These are phyloP conservation scores for Dioszegia hungarica DNA, from an alignment of 768 basidiomycete species.

Conservation along the genomic window DNA sequence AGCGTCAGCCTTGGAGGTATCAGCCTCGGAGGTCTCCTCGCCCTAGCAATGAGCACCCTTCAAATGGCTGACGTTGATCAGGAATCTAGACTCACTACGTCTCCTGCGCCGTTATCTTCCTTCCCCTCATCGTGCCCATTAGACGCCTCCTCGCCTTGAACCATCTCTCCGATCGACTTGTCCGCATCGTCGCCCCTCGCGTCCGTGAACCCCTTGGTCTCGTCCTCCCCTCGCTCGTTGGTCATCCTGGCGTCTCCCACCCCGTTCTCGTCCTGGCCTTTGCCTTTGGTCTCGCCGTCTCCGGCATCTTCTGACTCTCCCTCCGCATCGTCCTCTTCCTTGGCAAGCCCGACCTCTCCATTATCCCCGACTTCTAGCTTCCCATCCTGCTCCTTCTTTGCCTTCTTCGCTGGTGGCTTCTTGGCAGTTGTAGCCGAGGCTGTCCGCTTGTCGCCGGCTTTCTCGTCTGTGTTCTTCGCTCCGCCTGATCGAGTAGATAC, in stretches of 20 bases:
- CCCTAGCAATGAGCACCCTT: not conserved
- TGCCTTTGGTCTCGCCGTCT: constrained; percentile 1
- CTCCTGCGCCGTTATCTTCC: constrained; percentile 4
- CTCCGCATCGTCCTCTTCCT: constrained; percentile 1
- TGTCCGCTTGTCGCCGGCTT: constrained; percentile 9
- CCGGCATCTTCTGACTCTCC: constrained; percentile 5
- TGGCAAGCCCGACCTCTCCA: constrained; percentile 20
- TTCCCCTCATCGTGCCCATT: not conserved
- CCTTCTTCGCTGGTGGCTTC: constrained; percentile 11
- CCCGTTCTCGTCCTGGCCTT: constrained; percentile 1
- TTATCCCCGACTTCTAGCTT: constrained; percentile 20
- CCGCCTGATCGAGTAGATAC: constrained; percentile 15
- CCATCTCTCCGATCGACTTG: constrained; percentile 1
- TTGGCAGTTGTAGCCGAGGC: constrained; percentile 2
- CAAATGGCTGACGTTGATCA: not conserved
- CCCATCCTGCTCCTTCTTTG: constrained; percentile 14
- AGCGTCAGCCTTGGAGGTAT: not conserved
- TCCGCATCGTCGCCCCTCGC: constrained; percentile 3
- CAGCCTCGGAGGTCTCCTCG: not conserved
- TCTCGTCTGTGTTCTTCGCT: not conserved
- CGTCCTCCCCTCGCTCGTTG: constrained; percentile 9
- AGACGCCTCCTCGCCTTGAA: constrained; percentile 1
- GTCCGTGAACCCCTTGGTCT: constrained; percentile 6
- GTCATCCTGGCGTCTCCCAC: not conserved
- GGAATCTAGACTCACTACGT: too few species aligned